Evolutionary conservation across 192 early-diverging fungal species (phyloP).

Genomic region (Mortierella claussenii): DNA sequence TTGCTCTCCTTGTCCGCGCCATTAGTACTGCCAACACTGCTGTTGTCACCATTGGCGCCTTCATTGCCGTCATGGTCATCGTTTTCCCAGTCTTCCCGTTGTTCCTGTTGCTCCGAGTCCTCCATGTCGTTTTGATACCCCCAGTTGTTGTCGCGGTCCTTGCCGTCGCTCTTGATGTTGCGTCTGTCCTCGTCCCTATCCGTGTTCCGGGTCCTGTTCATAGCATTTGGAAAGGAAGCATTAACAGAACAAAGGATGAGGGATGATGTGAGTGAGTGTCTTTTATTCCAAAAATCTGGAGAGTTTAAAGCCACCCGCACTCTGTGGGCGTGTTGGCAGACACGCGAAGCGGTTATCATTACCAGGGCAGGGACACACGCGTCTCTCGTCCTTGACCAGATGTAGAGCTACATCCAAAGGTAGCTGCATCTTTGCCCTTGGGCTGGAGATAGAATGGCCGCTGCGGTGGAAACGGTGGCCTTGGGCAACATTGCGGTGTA

Average conservation of each 20-base stretch:
- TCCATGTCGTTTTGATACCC: background rate
- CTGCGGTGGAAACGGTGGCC: no score
- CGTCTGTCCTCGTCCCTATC: constrained; percentile 10
- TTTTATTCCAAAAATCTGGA: no score
- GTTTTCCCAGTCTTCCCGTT: no score
- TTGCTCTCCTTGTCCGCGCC: background rate
- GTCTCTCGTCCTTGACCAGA: no score
- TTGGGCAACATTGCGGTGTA: no score
- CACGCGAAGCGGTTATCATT: no score
- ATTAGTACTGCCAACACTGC: constrained; percentile 1
- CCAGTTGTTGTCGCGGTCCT: background rate
- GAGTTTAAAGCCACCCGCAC: no score
- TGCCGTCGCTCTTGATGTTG: background rate
- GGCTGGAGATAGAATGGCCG: no score
- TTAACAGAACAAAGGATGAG: background rate
- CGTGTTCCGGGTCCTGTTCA: constrained; percentile 30
- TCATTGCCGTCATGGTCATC: background rate
- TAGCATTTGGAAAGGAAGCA: constrained; percentile 5
- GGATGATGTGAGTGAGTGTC: background rate
- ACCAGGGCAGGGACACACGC: no score
- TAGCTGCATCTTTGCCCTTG: no score
- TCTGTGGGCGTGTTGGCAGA: no score
- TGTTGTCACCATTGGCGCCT: background rate
- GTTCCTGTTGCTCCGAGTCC: background rate
- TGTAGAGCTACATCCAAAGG: no score